These are phyloP conservation scores for Hymenoscyphus repandus DNA, from an alignment of 2,329 filamentous ascomycete species.

Conservation along the genomic window DNA sequence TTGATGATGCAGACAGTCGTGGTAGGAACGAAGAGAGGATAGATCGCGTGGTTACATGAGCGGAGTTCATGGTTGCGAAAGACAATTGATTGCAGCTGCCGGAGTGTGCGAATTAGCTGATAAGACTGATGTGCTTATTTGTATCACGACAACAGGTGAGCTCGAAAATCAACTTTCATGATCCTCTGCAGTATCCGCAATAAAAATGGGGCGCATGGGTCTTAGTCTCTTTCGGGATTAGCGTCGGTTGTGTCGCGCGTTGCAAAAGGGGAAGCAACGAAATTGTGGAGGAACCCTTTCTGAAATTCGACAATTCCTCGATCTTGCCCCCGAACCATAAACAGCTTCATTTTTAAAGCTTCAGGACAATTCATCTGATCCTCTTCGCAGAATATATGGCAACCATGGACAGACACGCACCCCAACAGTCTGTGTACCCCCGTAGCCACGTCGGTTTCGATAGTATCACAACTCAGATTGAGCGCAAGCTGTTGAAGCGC, in stretches of 20 bases:
- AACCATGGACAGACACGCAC: slow-evolving; percentile 29
- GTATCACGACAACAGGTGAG: not conserved
- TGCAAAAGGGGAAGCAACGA: slow-evolving; percentile 14
- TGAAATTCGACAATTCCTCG: slow-evolving; percentile 18
- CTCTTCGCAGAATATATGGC: slow-evolving; percentile 26
- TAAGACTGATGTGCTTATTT: not conserved
- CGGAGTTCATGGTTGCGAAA: slow-evolving; percentile 39
- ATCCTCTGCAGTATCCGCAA: not conserved
- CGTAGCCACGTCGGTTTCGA: slow-evolving; percentile 99
- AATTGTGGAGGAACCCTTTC: slow-evolving; percentile 24
- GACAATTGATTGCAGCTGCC: not conserved
- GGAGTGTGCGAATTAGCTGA: not conserved
- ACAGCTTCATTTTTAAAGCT: slow-evolving; percentile 1
- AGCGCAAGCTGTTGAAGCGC: slow-evolving; percentile 98
- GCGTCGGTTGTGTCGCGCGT: slow-evolving; percentile 6
- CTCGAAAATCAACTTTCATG: slow-evolving; percentile 1
- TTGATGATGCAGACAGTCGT: slow-evolving; percentile 41
- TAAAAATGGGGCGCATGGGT: not conserved
- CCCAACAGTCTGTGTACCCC: slow-evolving; percentile 57
- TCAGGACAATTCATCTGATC: slow-evolving; percentile 7
- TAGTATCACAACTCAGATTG: slow-evolving; percentile 98
- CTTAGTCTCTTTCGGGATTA: slow-evolving; percentile 2
- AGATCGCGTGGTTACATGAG: slow-evolving; percentile 36
- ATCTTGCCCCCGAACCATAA: slow-evolving; percentile 2
- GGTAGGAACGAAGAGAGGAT: slow-evolving; percentile 50